A percentile compares a stretch with the other conserved stretches of the same genome.
Conservation (phyloP, 306 rosid species). For the Sindora glabra region DNA sequence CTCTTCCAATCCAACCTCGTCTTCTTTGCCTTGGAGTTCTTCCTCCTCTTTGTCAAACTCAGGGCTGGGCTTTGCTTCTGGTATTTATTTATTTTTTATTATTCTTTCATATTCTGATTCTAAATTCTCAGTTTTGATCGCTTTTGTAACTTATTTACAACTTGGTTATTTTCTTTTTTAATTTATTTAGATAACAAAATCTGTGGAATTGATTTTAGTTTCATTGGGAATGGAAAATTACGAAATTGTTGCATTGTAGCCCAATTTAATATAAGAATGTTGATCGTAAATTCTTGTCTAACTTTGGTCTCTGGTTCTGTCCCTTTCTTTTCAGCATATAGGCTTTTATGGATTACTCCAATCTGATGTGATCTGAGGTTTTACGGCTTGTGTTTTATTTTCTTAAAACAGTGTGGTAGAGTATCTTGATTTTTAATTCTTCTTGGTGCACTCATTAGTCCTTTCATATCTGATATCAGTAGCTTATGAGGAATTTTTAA, state of each 20-base stretch:
- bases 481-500: neutral
- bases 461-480: neutral
- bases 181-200: neutral
- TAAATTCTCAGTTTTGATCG: neutral
- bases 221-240: neutral
- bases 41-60: constrained; percentile 3
- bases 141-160: too few relatives aligned
- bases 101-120: neutral
- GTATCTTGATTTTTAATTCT: neutral
- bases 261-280: too few relatives aligned
- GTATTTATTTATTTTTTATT: neutral
- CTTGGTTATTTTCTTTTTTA: too few relatives aligned
- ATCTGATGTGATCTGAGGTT: neutral
- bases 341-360: neutral
- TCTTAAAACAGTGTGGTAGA: neutral
- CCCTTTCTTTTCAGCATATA: neutral
- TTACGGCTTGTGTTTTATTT: neutral
- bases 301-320: neutral
- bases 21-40: constrained; percentile 13
- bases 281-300: too few relatives aligned
- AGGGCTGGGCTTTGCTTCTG: constrained; percentile 10
- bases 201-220: neutral
- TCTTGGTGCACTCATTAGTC: neutral
- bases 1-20: too few relatives aligned
- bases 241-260: too few relatives aligned